phyloP scores from a whole-genome alignment of 73 alveolate genomes.

The Paramecium octaurelia region DNA sequence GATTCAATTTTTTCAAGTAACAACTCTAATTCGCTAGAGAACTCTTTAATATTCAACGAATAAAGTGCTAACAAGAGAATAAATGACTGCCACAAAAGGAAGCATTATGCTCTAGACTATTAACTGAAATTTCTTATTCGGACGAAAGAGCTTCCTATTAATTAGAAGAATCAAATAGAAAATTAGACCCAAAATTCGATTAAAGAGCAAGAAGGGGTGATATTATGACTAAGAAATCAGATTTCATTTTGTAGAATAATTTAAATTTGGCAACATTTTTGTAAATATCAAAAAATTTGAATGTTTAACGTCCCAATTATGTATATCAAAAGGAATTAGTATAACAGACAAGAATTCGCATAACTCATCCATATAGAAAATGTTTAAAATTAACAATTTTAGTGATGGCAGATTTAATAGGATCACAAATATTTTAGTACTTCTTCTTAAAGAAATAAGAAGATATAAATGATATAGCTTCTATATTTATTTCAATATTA shows the following conservation, averaged over 20 bases:
- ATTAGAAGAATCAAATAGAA: no score
- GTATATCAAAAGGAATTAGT: background rate
- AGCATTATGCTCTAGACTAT: conserved; percentile 53
- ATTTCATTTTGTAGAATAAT: background rate
- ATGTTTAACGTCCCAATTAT: no score
- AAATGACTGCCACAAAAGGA: conserved; percentile 11
- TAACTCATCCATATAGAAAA: background rate
- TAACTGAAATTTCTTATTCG: background rate
- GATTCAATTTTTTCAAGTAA: conserved; percentile 37
- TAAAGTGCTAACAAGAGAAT: conserved; percentile 34
- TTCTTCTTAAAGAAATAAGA: background rate
- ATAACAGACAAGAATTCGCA: background rate
- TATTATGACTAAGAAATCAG: background rate
- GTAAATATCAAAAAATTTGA: no score
- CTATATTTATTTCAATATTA: background rate
- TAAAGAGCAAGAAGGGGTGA: background rate
- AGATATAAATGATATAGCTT: background rate
- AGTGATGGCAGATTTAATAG: conserved; percentile 30
- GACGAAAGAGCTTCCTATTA: conserved; percentile 30
- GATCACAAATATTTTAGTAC: background rate
- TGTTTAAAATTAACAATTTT: conserved; percentile 42
- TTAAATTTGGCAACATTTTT: background rate
- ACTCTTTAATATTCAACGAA: background rate
- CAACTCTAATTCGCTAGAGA: background rate
- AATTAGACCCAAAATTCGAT: background rate